Evolutionary conservation across 768 basidiomycete genomes (phyloP), one percentile per base, ranked within the genome.

Genomic region (Mycena capillaripes): DNA sequence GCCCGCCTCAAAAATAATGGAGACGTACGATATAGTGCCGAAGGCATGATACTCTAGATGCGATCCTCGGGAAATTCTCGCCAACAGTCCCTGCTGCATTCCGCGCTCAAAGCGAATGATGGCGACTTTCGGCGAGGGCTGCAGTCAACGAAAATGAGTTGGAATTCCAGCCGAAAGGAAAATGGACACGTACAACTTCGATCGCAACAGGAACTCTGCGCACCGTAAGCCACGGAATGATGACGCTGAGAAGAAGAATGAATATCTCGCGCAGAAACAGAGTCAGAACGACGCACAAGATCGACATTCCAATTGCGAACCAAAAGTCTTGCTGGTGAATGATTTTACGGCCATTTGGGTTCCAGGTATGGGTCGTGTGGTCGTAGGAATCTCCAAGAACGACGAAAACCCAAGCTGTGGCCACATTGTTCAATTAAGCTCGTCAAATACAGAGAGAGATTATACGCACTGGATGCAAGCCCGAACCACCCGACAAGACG

Each of bases 401-500:
- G 21, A 93, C 91, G 80, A 92, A 93, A 34, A 91, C 77, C 93
- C 93, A 91, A 58, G 88, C 86, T 86, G 60, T 50, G 53, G 68
- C 19, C 38, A 16, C 16, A 27, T 1, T 61, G 53, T 61, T 12
- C 48, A 30, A 38, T 21, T 60, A 34, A 25, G 48, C 34, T 36
- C 5, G 40, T 50, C n/a, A 19, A 66, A 50, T 48, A 34, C 27
- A 27, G 14, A 29, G 55, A 34, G 12, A 34, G 5, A 14, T 30
- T 38, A 4, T 10, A 76, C 88, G 76, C 79, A 91, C 91, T 90
- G 34, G 84, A 87, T 34, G 89, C 66, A 46, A 92, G 72, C n/a
- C 86, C 87, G 62, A 87, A 73, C 93, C 94, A 95, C 66, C 94
- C 94, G 77, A 93, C 87, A 80, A 95, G 94, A 12, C 94, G 90